Conservation (phyloP, 2,329 filamentous ascomycete species). For the Pyrenochaeta sp. region DNA sequence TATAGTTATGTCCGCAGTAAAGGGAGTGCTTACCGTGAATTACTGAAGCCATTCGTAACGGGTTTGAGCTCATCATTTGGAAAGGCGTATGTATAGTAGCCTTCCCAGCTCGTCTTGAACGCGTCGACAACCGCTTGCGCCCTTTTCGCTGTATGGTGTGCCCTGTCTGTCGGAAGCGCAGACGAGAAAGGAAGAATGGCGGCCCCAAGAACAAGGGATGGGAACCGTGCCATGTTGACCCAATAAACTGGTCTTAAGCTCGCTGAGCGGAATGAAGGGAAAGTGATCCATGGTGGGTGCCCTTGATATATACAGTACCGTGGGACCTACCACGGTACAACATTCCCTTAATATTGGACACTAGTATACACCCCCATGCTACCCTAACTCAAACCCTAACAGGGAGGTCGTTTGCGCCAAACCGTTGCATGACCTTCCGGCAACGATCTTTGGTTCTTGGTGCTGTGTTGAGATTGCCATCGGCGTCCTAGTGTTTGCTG, state of each 20-base stretch:
- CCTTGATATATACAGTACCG: slow-evolving; percentile 6
- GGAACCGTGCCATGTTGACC: slow-evolving; percentile 17
- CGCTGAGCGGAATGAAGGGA: neutral
- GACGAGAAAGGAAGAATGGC: slow-evolving; percentile 10
- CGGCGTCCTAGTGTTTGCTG: neutral
- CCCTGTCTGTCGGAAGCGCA: slow-evolving; percentile 23
- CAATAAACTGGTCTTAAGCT: neutral
- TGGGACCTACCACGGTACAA: slow-evolving; percentile 5
- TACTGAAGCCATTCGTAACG: slow-evolving; percentile 68
- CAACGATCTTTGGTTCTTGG: neutral
- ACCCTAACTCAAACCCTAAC: neutral
- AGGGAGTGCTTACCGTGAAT: slow-evolving; percentile 69
- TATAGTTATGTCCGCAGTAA: neutral
- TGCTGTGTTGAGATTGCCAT: neutral
- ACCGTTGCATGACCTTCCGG: neutral
- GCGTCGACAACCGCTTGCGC: slow-evolving; percentile 46
- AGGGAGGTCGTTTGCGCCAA: slow-evolving; percentile 2
- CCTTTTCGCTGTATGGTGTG: slow-evolving; percentile 18
- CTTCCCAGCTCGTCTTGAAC: slow-evolving; percentile 47
- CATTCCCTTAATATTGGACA: slow-evolving; percentile 12
- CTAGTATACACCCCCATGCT: slow-evolving; percentile 13
- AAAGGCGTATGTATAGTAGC: slow-evolving; percentile 76
- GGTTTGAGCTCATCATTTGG: slow-evolving; percentile 79
- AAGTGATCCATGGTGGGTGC: neutral
- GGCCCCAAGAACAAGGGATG: slow-evolving; percentile 16